Percentiles rank a stretch among this genome's conserved stretches.
These are phyloP conservation scores for Nicotiana attenuata DNA, from an alignment of 257 asterid genomes.

Conservation along the genomic window DNA sequence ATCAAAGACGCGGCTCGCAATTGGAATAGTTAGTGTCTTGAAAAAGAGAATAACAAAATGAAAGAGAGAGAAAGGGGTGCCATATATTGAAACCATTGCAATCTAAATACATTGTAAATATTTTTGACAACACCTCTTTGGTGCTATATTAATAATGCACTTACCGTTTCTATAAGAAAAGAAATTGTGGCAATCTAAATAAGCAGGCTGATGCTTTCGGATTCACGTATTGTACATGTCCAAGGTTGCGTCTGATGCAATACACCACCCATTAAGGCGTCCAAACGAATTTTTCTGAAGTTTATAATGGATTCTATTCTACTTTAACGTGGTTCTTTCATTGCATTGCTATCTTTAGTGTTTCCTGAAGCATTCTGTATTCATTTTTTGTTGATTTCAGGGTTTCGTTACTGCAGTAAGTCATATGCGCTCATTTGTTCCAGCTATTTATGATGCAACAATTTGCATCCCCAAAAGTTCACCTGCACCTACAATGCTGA, in stretches of 20 bases:
- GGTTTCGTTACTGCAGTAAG: slow-evolving; percentile 91
- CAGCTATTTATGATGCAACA: slow-evolving; percentile 87
- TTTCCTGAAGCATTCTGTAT: slow-evolving; percentile 6
- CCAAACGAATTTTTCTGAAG: not conserved
- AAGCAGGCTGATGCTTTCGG: not conserved
- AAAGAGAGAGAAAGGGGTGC: not conserved
- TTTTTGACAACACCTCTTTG: not conserved
- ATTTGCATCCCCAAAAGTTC: slow-evolving; percentile 78
- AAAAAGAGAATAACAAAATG: not conserved
- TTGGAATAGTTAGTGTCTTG: not conserved
- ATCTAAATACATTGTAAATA: not conserved
- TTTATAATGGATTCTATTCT: not conserved
- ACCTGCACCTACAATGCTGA: slow-evolving; percentile 86
- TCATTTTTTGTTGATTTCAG: slow-evolving; percentile 36
- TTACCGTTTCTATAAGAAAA: not conserved
- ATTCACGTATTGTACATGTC: not conserved
- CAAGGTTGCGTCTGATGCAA: slow-evolving; percentile 1
- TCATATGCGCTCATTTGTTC: slow-evolving; percentile 88
- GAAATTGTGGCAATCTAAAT: not conserved
- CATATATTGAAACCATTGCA: not conserved
- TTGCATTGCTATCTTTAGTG: not conserved
- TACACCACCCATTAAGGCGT: not conserved
- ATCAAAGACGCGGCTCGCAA: not conserved
- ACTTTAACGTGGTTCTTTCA: not conserved
- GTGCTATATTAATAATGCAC: not conserved